phyloP scores from a whole-genome alignment of 208 protist species.

The Kentomonas sorsogonicus region DNA sequence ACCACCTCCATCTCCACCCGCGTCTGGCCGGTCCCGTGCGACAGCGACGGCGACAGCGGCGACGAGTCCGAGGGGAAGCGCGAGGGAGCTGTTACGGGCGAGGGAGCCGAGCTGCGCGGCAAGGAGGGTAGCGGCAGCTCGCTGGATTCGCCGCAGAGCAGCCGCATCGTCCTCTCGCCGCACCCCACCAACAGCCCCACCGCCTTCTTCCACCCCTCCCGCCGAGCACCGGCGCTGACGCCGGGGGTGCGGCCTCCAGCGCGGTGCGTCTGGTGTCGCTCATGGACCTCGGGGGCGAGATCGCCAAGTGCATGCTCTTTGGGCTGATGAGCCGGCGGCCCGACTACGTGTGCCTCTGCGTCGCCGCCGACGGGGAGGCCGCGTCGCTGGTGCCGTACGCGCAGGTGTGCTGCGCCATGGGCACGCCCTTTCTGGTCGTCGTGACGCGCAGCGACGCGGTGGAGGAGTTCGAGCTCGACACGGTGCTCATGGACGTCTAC shows the following conservation, averaged over 20 bases:
- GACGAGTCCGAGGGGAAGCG: no score
- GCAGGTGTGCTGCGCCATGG: slow-evolving; percentile 88
- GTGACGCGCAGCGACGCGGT: slow-evolving; percentile 94
- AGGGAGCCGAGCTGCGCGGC: not conserved
- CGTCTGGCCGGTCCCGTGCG: slow-evolving; percentile 60
- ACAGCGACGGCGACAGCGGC: not conserved
- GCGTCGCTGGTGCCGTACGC: slow-evolving; percentile 73
- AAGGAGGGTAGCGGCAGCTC: not conserved
- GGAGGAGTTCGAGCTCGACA: slow-evolving; percentile 89
- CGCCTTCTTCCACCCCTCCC: not conserved
- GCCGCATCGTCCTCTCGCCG: not conserved
- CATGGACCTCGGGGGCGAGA: slow-evolving; percentile 74
- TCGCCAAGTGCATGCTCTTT: slow-evolving; percentile 81
- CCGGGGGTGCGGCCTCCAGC: slow-evolving; percentile 2
- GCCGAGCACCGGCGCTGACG: slow-evolving; percentile 2
- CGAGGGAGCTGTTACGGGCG: not conserved
- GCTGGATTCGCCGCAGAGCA: not conserved
- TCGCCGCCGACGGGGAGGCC: slow-evolving; percentile 36
- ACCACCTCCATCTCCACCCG: slow-evolving; percentile 93
- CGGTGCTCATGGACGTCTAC: slow-evolving; percentile 80
- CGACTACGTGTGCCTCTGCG: slow-evolving; percentile 85
- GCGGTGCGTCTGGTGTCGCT: slow-evolving; percentile 36
- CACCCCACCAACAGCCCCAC: not conserved
- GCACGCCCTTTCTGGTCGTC: slow-evolving; percentile 88
- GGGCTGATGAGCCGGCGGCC: slow-evolving; percentile 91